phyloP scores from a whole-genome alignment of 78 protist genomes.

The Tieghemostelium lacteum region DNA sequence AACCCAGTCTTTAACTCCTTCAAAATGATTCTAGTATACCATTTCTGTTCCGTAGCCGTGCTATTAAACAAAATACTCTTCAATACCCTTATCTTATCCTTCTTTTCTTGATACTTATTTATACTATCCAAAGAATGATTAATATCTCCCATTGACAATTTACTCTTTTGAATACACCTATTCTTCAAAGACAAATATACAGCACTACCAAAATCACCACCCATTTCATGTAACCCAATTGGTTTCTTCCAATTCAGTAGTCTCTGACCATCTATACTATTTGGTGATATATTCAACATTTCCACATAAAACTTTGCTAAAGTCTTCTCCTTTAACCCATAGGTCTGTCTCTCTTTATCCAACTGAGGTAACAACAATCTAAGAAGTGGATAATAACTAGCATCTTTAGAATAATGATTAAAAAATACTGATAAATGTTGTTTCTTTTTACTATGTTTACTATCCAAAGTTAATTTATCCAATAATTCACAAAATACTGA shows the following conservation, averaged over 20 bases:
- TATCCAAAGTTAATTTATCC: conserved; percentile 29
- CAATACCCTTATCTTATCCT: conserved; percentile 67
- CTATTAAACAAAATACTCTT: conserved; percentile 21
- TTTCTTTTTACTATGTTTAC: conserved; percentile 39
- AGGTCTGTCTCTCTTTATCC: conserved; percentile 82
- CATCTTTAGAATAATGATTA: conserved; percentile 40
- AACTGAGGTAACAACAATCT: conserved; percentile 89
- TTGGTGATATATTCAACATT: conserved; percentile 63
- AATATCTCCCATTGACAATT: conserved; percentile 73
- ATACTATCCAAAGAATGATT: conserved; percentile 82
- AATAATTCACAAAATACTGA: conserved; percentile 59
- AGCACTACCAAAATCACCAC: conserved; percentile 87
- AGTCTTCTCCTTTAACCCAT: conserved; percentile 86
- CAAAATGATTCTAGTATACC: conserved; percentile 90
- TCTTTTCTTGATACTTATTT: neutral
- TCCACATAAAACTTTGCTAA: conserved; percentile 85
- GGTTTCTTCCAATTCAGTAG: conserved; percentile 80
- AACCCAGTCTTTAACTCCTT: conserved; percentile 86
- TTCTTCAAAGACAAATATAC: conserved; percentile 72
- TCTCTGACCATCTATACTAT: conserved; percentile 76
- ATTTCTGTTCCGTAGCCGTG: conserved; percentile 90
- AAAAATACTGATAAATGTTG: conserved; percentile 47
- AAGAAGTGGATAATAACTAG: conserved; percentile 80
- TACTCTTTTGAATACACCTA: conserved; percentile 44
- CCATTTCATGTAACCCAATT: neutral